Conservation (phyloP, 139 green algal species). For the Microglena sp. region DNA sequence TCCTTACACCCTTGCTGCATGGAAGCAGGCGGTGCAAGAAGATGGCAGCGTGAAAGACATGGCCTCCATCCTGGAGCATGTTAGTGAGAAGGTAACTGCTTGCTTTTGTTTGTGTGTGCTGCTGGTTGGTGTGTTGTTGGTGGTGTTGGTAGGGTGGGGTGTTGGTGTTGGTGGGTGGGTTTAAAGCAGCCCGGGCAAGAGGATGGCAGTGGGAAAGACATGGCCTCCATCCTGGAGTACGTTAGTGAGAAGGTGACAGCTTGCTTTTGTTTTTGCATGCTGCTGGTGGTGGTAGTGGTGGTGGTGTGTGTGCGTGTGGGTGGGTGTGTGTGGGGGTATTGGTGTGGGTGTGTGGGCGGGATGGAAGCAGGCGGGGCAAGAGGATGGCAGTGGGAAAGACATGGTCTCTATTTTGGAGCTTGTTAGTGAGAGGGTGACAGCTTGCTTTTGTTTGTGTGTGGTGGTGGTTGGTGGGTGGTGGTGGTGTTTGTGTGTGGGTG, state of each 20-base stretch:
- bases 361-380: not conserved
- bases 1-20: not conserved
- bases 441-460: no score
- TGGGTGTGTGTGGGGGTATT: no score
- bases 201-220: not conserved
- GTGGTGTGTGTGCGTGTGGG: not conserved
- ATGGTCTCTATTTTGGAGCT: not conserved
- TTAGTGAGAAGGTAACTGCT: conserved; percentile 16
- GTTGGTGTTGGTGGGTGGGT: not conserved
- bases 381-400: not conserved
- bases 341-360: no score
- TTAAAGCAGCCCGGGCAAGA: not conserved
- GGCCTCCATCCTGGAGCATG: conserved; percentile 8
- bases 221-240: not conserved
- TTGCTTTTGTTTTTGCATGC: no score
- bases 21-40: conserved; percentile 3
- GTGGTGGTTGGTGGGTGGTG: not conserved
- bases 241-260: no score
- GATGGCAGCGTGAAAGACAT: not conserved
- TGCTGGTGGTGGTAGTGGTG: not conserved
- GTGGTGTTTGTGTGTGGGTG: no score
- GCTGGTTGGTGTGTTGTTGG: not conserved
- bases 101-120: not conserved
- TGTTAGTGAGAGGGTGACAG: no score
- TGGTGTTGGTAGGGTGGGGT: not conserved